Conservation (phyloP, 768 basidiomycete species). For the Pisolithus sp. region DNA sequence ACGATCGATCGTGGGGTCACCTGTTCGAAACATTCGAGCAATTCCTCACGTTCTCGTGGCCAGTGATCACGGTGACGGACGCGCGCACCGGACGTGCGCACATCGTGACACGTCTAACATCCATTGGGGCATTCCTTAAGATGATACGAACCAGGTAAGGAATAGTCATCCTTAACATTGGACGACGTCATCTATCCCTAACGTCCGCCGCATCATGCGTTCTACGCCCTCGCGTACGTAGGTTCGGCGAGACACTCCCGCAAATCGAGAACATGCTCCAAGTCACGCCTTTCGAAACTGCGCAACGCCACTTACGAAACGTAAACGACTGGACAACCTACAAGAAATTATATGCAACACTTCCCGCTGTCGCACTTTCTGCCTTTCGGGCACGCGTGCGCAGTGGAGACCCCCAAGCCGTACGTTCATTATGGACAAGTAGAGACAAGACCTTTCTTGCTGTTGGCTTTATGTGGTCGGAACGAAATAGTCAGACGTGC, state of each 20-base stretch:
- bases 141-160: slow-evolving; percentile 77
- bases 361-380: slow-evolving; percentile 62
- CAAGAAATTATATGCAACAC: slow-evolving; percentile 61
- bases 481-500: slow-evolving; percentile 60
- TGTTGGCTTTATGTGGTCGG: slow-evolving; percentile 70
- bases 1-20: slow-evolving; percentile 74
- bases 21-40: slow-evolving; percentile 74
- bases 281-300: slow-evolving; percentile 62
- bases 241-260: slow-evolving; percentile 73
- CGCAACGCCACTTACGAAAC: slow-evolving; percentile 62
- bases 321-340: slow-evolving; percentile 63
- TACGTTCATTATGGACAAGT: slow-evolving; percentile 61
- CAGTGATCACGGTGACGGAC: slow-evolving; percentile 73
- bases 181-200: no score
- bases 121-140: slow-evolving; percentile 69
- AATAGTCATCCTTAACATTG: no score
- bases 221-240: slow-evolving; percentile 16
- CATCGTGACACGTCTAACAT: slow-evolving; percentile 70
- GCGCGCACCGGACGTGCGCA: slow-evolving; percentile 64
- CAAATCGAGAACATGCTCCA: slow-evolving; percentile 66
- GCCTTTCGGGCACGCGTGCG: slow-evolving; percentile 62
- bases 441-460: slow-evolving; percentile 71
- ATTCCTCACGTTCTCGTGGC: slow-evolving; percentile 81
- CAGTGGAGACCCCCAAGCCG: slow-evolving; percentile 56
- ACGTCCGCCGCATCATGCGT: background rate